These are phyloP conservation scores for Leishmania tropica DNA, from an alignment of 208 protist species.

Conservation along the genomic window DNA sequence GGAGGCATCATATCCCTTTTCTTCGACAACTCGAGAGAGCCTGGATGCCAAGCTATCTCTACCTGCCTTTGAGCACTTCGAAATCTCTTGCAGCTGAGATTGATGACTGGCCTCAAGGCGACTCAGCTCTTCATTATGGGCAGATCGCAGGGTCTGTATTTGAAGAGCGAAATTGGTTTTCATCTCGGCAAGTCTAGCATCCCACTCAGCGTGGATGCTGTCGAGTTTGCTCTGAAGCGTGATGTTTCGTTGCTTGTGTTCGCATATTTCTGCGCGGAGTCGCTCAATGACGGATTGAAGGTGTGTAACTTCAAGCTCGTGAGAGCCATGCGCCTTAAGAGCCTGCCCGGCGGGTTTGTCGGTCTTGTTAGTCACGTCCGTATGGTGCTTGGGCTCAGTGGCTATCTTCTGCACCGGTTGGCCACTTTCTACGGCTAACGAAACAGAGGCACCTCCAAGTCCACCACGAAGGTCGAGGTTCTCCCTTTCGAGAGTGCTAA, in stretches of 20 bases:
- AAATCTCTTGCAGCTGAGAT: slow-evolving; percentile 33
- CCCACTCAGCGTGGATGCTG: slow-evolving; percentile 40
- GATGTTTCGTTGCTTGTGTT: slow-evolving; percentile 34
- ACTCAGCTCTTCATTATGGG: slow-evolving; percentile 52
- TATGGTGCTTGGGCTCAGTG: background rate
- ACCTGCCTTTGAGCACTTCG: slow-evolving; percentile 11
- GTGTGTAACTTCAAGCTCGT: background rate
- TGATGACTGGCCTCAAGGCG: slow-evolving; percentile 50
- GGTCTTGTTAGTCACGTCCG: background rate
- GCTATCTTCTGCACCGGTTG: background rate
- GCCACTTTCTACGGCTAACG: background rate
- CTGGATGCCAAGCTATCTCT: slow-evolving; percentile 14
- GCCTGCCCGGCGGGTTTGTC: background rate
- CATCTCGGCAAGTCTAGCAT: slow-evolving; percentile 32
- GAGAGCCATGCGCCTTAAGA: background rate
- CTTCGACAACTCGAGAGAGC: slow-evolving; percentile 21
- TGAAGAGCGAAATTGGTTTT: slow-evolving; percentile 46
- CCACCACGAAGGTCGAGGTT: slow-evolving; percentile 26
- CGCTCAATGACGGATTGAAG: slow-evolving; percentile 32
- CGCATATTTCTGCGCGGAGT: slow-evolving; percentile 23
- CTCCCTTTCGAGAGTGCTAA: slow-evolving; percentile 33
- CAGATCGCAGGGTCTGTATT: slow-evolving; percentile 33
- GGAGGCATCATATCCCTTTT: slow-evolving; percentile 39
- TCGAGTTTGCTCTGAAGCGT: slow-evolving; percentile 35
- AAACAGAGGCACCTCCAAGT: background rate